Percentiles rank a stretch among this genome's conserved stretches.
These are phyloP conservation scores for Penicillium argentinense DNA, from an alignment of 495 filamentous ascomycete genomes.

Conservation along the genomic window DNA sequence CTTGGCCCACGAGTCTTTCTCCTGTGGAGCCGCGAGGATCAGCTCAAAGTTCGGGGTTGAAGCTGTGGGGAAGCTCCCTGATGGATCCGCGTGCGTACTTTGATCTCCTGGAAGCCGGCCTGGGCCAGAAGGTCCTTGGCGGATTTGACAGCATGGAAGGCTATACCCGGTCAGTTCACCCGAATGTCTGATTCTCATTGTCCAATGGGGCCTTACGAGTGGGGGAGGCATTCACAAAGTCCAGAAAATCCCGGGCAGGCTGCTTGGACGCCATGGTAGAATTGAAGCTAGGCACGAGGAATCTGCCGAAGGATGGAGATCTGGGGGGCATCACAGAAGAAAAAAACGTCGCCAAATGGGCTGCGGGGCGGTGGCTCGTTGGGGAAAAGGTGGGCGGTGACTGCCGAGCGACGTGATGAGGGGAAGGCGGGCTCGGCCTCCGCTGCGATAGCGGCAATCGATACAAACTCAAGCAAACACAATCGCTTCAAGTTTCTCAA, in stretches of 20 bases:
- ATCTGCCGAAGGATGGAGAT: conserved; percentile 12
- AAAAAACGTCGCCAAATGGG: no score
- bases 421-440: no score
- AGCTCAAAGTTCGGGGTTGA: neutral
- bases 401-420: no score
- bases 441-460: no score
- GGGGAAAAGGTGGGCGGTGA: conserved; percentile 24
- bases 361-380: no score
- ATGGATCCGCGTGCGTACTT: conserved; percentile 42
- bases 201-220: conserved; percentile 66
- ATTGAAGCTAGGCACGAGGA: conserved; percentile 14
- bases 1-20: conserved; percentile 85
- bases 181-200: neutral
- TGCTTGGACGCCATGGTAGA: conserved; percentile 59
- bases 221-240: conserved; percentile 92
- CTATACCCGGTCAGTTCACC: conserved; percentile 47
- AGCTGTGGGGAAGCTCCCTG: neutral
- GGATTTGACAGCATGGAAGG: conserved; percentile 89
- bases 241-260: conserved; percentile 78
- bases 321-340: conserved; percentile 15
- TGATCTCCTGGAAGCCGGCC: conserved; percentile 84
- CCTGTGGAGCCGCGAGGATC: conserved; percentile 42
- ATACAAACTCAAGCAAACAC: no score
- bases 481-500: no score
- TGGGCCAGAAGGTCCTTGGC: conserved; percentile 70